These are phyloP conservation scores for Podospora fimiseda DNA, from an alignment of 495 filamentous ascomycete species.

Conservation along the genomic window DNA sequence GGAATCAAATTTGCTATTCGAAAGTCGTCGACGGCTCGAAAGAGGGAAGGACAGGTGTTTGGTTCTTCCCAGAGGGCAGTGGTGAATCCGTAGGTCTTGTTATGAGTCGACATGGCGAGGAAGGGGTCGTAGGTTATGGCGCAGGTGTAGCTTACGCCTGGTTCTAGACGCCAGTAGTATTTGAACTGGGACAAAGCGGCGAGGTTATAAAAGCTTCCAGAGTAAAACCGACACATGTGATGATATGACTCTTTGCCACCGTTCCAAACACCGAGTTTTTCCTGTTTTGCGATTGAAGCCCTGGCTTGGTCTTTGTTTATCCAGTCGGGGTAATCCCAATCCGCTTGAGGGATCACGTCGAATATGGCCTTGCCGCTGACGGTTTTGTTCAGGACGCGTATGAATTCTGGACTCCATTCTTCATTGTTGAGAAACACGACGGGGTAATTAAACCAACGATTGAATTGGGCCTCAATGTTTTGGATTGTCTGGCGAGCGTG, in stretches of 20 bases:
- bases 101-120: slow-evolving; percentile 44
- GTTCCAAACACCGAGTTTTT: slow-evolving; percentile 85
- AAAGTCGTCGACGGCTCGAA: slow-evolving; percentile 41
- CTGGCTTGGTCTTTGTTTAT: slow-evolving; percentile 72
- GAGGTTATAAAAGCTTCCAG: slow-evolving; percentile 62
- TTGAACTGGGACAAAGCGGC: slow-evolving; percentile 39
- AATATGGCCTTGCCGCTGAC: slow-evolving; percentile 76
- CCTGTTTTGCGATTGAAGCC: slow-evolving; percentile 79
- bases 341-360: slow-evolving; percentile 63
- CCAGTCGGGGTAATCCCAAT: slow-evolving; percentile 92
- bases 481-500: slow-evolving; percentile 82
- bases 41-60: slow-evolving; percentile 44
- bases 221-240: slow-evolving; percentile 97
- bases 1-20: slow-evolving; percentile 29
- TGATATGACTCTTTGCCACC: slow-evolving; percentile 98
- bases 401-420: slow-evolving; percentile 83
- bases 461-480: slow-evolving; percentile 94
- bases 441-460: slow-evolving; percentile 94
- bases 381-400: slow-evolving; percentile 69
- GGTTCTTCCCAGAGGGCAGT: slow-evolving; percentile 46
- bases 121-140: slow-evolving; percentile 53
- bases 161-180: slow-evolving; percentile 52
- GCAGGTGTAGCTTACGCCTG: slow-evolving; percentile 46
- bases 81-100: slow-evolving; percentile 49
- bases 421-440: slow-evolving; percentile 95